Evolutionary conservation across 2,329 filamentous ascomycete genomes (phyloP).

Genomic region (Malbranchea zuffiana): DNA sequence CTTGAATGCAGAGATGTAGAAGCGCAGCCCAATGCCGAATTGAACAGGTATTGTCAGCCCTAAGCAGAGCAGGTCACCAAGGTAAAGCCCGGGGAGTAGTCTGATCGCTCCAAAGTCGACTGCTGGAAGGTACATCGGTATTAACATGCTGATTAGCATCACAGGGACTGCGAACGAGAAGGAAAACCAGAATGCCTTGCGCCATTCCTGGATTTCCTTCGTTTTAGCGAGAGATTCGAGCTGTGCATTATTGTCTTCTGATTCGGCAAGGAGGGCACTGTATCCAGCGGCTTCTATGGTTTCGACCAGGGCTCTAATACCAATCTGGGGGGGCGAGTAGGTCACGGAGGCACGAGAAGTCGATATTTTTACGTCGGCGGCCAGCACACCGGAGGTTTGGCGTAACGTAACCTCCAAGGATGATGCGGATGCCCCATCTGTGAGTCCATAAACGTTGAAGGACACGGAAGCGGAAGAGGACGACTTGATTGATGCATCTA

Average conservation of each 20-base stretch:
- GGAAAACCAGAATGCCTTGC: conserved; percentile 65
- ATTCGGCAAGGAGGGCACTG: conserved; percentile 81
- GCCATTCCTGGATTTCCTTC: conserved; percentile 91
- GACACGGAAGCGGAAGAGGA: conserved; percentile 53
- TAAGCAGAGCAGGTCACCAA: conserved; percentile 79
- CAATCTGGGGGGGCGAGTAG: conserved; percentile 60
- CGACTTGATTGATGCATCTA: conserved; percentile 46
- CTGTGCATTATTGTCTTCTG: conserved; percentile 92
- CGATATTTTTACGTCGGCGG: conserved; percentile 62
- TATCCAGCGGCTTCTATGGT: conserved; percentile 69
- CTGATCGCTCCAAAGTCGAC: conserved; percentile 65
- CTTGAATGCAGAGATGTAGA: conserved; percentile 88
- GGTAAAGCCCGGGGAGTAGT: conserved; percentile 63
- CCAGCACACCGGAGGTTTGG: conserved; percentile 58
- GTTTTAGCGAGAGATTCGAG: conserved; percentile 93
- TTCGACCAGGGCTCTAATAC: conserved; percentile 73
- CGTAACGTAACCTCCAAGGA: conserved; percentile 58
- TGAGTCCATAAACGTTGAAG: conserved; percentile 73
- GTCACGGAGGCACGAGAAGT: conserved; percentile 63
- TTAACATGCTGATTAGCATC: conserved; percentile 81
- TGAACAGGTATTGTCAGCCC: conserved; percentile 82
- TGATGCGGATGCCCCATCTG: conserved; percentile 59
- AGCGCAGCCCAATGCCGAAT: conserved; percentile 89
- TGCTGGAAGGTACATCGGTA: conserved; percentile 70
- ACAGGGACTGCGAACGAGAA: conserved; percentile 78